Base-by-base conservation (phyloP, 2,329 filamentous ascomycete genomes). In the Xylariaceae sp. region DNA sequence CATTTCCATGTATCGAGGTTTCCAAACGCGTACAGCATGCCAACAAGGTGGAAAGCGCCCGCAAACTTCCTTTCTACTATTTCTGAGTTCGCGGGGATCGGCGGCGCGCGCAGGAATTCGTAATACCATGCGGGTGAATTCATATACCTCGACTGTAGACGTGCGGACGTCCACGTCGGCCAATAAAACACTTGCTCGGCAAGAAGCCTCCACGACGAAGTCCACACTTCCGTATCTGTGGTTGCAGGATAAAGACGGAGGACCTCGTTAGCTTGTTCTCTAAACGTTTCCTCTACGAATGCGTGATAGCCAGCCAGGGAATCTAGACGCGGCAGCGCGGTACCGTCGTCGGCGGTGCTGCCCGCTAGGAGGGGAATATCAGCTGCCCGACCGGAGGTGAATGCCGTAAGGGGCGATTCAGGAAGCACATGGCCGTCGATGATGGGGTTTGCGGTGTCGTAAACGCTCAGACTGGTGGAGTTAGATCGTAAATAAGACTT, bases 381-480 rank as follows among this genome's bases (percentile, higher is more conserved):
- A 29, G 29, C 45, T 17, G 47, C 50, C 6, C 23, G 40, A 1
- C 58, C 47, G 0, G 47, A 45, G 6, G 19, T 26, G 8, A 61
- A 48, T 17, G 54, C 54, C 11, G 37, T 19, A 21, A 51, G 8
- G 11, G 41, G 58, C 9, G 58, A 17, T 4, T 52, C 54, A 3
- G 58, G 58, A 43, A 61, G 40, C 8, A 61, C 40, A 6, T 34
- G 40, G 14, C 55, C 58, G 19, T 61, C 58, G 3, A 58, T 21
- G 17, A 61, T 49, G 3, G 58, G 55, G n/a, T 58, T 58, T 1
- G 34, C 21, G 1, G 58, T 55, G 14, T 61, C 58, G 23, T 51
- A 58, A 17, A 58, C 50, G n/a, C 58, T 61, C 6, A 61, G 33
- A 34, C 58, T 61, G 4, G 54, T 61, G 3, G 55, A 6, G 8